These are phyloP conservation scores for Austroboletus eburneus DNA, from an alignment of 768 basidiomycete species.

Conservation along the genomic window DNA sequence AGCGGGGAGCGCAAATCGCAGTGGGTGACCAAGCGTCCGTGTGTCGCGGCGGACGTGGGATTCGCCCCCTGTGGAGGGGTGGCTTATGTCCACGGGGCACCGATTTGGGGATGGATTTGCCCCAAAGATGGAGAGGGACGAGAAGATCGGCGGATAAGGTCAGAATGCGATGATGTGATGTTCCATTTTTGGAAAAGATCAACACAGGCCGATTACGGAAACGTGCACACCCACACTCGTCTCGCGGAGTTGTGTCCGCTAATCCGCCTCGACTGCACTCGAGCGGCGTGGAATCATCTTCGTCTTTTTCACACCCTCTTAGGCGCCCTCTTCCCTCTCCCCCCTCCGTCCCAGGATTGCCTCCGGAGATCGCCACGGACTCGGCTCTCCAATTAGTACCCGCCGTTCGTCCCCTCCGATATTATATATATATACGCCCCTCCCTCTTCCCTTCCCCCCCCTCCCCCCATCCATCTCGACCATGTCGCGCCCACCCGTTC, in stretches of 20 bases:
- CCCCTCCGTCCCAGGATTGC: too few species aligned
- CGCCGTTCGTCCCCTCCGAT: too few species aligned
- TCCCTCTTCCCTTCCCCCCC: not conserved
- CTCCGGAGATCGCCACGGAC: too few species aligned
- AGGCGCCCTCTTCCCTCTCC: too few species aligned
- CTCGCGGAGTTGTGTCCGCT: too few species aligned
- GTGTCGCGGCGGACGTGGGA: slow-evolving; percentile 17
- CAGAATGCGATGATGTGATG: slow-evolving; percentile 12
- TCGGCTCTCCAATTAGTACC: not conserved
- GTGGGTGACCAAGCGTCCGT: slow-evolving; percentile 16
- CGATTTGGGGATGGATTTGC: slow-evolving; percentile 23
- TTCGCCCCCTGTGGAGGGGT: slow-evolving; percentile 13
- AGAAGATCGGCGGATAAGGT: slow-evolving; percentile 37
- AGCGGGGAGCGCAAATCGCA: slow-evolving; percentile 22
- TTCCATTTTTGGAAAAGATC: slow-evolving; percentile 27
- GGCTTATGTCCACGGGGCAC: slow-evolving; percentile 30
- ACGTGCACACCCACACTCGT: not conserved
- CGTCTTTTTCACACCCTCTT: too few species aligned
- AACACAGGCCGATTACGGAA: slow-evolving; percentile 25
- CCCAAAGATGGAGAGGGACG: slow-evolving; percentile 22
- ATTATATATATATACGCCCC: slow-evolving; percentile 15
- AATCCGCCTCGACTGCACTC: too few species aligned
- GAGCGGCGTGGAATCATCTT: too few species aligned
- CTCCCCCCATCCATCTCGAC: not conserved
- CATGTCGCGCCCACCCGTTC: slow-evolving; percentile 25